Base-by-base conservation (phyloP, 208 protist species). In the Leishmania martiniquensis region DNA sequence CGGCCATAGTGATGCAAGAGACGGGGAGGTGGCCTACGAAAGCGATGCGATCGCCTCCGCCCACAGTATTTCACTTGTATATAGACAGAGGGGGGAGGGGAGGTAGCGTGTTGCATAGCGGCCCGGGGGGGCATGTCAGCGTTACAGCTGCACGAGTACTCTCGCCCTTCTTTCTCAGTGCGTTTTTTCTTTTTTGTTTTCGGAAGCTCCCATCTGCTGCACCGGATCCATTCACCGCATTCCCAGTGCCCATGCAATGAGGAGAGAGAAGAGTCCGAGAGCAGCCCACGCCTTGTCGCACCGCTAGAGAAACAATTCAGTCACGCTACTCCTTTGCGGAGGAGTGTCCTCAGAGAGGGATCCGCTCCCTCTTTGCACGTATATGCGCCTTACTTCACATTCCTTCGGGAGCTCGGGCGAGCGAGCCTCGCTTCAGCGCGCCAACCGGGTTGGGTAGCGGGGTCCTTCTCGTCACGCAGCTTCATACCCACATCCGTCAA, bases 351-450 rank as follows among this genome's bases (percentile, higher is more conserved):
- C 42, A 69, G 2, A 51, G 22, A 51, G 22, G 22, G 9, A 4
- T 49, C 37, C 15, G 37, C n/a, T 67, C 44, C 22, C 52, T 57
- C 22, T 25, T 12, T 57, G 22, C n/a, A 57, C 22, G 17, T 69
- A 6, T 51, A 76, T 55, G 55, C 52, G 55, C 62, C 73, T 32
- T 42, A 42, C 47, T 32, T 67, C 51, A 72, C 75, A n/a, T 72
- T 63, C 49, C 42, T 34, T 17, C 0, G 49, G 42, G 20, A 9
- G 37, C 39, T 10, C 25, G 42, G 25, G 42, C 25, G 65, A 69
- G 25, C 29, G 25, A 69, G 39, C 49, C 65, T 42, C 25, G 37
- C 22, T 34, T 39, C 7, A 29, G 20, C 25, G 25, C 65, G 17
- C 39, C 25, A 44, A 34, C 37, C 13, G 65, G 37, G 39, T 69